These are phyloP conservation scores for Curvularia spicifera DNA, from an alignment of 2,329 filamentous ascomycete genomes.

Conservation along the genomic window DNA sequence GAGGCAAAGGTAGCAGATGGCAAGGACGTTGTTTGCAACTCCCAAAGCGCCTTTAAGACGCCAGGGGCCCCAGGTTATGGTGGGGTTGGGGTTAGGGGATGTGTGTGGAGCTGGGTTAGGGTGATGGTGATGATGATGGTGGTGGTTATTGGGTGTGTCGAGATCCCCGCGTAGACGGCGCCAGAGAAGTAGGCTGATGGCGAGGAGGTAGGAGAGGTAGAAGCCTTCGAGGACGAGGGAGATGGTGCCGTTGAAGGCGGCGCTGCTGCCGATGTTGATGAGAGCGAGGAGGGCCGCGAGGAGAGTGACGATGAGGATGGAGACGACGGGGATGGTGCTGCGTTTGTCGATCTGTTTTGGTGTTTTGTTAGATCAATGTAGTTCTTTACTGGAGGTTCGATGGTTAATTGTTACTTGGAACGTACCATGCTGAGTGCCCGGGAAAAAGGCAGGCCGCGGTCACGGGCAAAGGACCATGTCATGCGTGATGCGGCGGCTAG, in stretches of 20 bases:
- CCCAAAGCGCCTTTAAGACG: conserved; percentile 39
- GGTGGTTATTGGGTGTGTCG: conserved; percentile 12
- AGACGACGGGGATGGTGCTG: conserved; percentile 54
- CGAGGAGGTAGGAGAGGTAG: conserved; percentile 47
- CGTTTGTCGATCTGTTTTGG: conserved; percentile 41
- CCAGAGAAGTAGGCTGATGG: conserved; percentile 44
- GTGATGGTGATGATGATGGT: not conserved
- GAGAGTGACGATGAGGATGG: conserved; percentile 55
- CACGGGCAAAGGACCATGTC: conserved; percentile 55
- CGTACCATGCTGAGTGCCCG: conserved; percentile 39
- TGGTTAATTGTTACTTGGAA: not conserved
- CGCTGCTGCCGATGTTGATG: conserved; percentile 60
- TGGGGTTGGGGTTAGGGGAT: not conserved
- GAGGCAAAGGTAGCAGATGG: conserved; percentile 41
- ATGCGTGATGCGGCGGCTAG: conserved; percentile 53
- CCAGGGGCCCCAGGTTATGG: conserved; percentile 46
- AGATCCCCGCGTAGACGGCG: conserved; percentile 45
- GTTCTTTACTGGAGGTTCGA: not conserved
- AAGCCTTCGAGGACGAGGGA: conserved; percentile 47
- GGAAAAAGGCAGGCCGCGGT: conserved; percentile 52
- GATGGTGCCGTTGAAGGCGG: conserved; percentile 47
- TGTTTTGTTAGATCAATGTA: not conserved
- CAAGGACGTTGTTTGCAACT: conserved; percentile 41
- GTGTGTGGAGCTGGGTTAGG: not conserved
- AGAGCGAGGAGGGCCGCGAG: conserved; percentile 56